phyloP scores from a whole-genome alignment of 768 basidiomycete genomes.

The Amanita muscaria region DNA sequence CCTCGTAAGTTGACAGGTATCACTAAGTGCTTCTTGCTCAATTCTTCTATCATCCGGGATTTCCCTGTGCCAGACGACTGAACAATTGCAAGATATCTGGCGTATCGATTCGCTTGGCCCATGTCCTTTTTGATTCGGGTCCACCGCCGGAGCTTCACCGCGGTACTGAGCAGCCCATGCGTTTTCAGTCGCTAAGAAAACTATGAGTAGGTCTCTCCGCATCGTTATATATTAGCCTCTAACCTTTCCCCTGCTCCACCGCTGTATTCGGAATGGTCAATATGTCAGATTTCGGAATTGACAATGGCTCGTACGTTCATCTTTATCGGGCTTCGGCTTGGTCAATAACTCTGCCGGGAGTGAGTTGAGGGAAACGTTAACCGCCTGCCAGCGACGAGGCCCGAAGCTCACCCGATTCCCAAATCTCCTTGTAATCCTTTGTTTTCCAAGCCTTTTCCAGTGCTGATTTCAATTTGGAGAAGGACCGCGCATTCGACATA shows the following conservation, averaged over 20 bases:
- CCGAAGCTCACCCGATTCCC: neutral
- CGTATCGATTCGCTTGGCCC: too few relatives aligned
- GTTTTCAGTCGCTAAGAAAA: conserved; percentile 3
- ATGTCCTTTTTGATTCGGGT: too few relatives aligned
- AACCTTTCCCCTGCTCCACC: neutral
- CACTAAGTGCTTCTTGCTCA: conserved; percentile 3
- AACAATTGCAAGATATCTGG: too few relatives aligned
- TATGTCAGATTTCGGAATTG: too few relatives aligned
- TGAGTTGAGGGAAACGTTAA: neutral
- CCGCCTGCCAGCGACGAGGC: neutral
- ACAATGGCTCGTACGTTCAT: too few relatives aligned
- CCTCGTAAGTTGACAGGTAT: conserved; percentile 5
- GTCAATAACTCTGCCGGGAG: conserved; percentile 1
- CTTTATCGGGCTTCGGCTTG: neutral
- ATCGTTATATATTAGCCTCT: neutral
- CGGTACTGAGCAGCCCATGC: too few relatives aligned
- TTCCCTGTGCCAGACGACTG: conserved; percentile 5
- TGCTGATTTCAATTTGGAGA: neutral
- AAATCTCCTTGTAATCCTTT: neutral
- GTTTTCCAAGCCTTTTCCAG: neutral
- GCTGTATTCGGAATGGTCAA: neutral
- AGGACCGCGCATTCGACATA: neutral
- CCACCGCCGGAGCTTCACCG: too few relatives aligned
- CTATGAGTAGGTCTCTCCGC: conserved; percentile 1
- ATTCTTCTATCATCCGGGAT: conserved; percentile 4